These are phyloP conservation scores for Silybum marianum DNA, from an alignment of 129 eudicot species.

Conservation along the genomic window DNA sequence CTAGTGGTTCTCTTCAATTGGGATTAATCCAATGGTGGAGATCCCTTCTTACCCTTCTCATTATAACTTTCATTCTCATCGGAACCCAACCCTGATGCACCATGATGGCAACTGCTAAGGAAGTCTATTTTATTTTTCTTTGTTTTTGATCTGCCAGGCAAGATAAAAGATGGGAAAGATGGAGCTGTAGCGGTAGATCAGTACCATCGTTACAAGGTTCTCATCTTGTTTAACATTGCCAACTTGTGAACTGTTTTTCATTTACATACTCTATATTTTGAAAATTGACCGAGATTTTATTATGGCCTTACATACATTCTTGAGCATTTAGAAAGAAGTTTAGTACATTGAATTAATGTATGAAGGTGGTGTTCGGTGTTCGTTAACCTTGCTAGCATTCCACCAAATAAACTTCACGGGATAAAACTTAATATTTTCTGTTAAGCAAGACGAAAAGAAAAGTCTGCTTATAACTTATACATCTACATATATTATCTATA, in stretches of 20 bases:
- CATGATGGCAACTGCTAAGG: slow-evolving; percentile 13
- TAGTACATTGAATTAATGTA: background rate
- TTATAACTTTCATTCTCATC: too few relatives aligned
- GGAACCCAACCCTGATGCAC: background rate
- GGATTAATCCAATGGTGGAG: too few relatives aligned
- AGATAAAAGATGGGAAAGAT: slow-evolving; percentile 61
- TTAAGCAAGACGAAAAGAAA: background rate
- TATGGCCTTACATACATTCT: background rate
- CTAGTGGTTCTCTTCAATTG: too few relatives aligned
- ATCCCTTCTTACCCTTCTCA: too few relatives aligned
- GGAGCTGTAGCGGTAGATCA: slow-evolving; percentile 76
- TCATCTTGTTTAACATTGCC: background rate
- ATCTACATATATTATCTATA: too few relatives aligned
- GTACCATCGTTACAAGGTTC: slow-evolving; percentile 81
- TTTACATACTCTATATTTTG: background rate
- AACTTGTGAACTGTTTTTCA: background rate
- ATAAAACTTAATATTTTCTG: background rate
- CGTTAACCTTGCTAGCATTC: background rate
- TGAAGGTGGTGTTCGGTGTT: background rate
- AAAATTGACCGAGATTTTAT: background rate
- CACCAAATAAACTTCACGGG: background rate
- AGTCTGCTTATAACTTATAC: background rate
- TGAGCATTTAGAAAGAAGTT: slow-evolving; percentile 1
- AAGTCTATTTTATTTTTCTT: slow-evolving; percentile 12
- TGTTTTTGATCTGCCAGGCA: slow-evolving; percentile 48